These are phyloP conservation scores for Pleurotus cornucopiae DNA, from an alignment of 768 basidiomycete genomes.

Conservation along the genomic window DNA sequence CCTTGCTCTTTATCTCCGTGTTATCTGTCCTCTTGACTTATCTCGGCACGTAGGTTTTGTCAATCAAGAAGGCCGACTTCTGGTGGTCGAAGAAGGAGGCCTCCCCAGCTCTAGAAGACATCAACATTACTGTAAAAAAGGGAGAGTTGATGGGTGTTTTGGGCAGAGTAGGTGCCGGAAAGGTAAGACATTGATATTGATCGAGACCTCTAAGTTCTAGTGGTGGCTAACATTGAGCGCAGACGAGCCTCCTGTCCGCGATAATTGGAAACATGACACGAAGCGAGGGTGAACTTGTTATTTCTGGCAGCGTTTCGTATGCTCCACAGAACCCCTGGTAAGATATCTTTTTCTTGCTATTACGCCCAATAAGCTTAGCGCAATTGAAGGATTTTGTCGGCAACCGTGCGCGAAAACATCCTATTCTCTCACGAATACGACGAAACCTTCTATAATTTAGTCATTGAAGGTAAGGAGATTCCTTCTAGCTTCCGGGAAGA, in stretches of 20 bases:
- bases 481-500: not conserved
- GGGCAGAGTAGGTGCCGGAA: conserved; percentile 89
- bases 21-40: not conserved
- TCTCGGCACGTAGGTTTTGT: conserved; percentile 42
- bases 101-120: conserved; percentile 69
- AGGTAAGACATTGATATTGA: conserved; percentile 39
- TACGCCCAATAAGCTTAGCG: not conserved
- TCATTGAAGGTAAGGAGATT: conserved; percentile 61
- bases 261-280: conserved; percentile 87
- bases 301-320: conserved; percentile 75
- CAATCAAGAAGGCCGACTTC: conserved; percentile 77
- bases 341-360: conserved; percentile 11
- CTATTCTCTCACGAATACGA: conserved; percentile 89
- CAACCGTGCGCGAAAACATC: conserved; percentile 87
- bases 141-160: conserved; percentile 84
- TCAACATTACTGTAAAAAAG: conserved; percentile 71
- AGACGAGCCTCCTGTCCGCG: conserved; percentile 75
- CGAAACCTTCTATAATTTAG: conserved; percentile 75
- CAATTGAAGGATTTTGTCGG: conserved; percentile 67
- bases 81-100: conserved; percentile 59
- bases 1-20: not conserved
- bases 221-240: not conserved
- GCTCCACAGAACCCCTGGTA: conserved; percentile 87
- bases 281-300: conserved; percentile 62
- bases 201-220: too few species aligned